Evolutionary conservation across 2,329 filamentous ascomycete species (phyloP), one percentile per base, ranked within the genome.

Genomic region (Fusarium armeniacum): DNA sequence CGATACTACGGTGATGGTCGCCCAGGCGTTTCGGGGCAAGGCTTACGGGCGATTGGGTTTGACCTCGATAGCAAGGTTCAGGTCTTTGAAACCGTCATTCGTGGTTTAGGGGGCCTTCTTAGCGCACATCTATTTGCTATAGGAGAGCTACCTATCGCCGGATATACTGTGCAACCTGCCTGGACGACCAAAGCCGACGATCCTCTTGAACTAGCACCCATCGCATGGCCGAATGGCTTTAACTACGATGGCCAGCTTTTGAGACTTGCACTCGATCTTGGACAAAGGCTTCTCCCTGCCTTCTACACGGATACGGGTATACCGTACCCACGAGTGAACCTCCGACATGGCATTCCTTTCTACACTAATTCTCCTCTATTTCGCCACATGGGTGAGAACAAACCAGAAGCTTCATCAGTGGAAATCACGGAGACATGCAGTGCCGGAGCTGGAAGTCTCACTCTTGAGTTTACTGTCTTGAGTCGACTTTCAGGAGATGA

Each of bases 61-160:
- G 93, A 99, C 79, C 84, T 97, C 41, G 95, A 99, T 80, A 97
- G 94, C 82, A 99, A 98, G 81, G 96, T 99, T 3, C 95, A 99
- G 81, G 93, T 99, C 40, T 99, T 99, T 76, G 96, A 99, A 83
- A 98, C 95, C 1, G 95, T 97, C 36, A 99, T 99, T 73, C 88
- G 96, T 62, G 96, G 95, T 18, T 88, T 97, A 46, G 96, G 96
- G 16, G 96, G 96, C 1, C 83, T 99, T 59, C 82, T 99, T 70
- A 98, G 94, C 76, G 94, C 95, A 3, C 96, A 99, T 81, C 83
- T 98, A 43, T 99, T 99, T 78, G 95, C 96, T 15, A 85, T 94
- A 24, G 96, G 94, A 35, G 94, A 97, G 60, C 81, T 99, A 58
- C 96, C 96, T 1, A 97, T 98, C 58, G 83, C 85, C 16, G 91